phyloP scores from a whole-genome alignment of 2,329 filamentous ascomycete genomes.

The Acarospora socialis region DNA sequence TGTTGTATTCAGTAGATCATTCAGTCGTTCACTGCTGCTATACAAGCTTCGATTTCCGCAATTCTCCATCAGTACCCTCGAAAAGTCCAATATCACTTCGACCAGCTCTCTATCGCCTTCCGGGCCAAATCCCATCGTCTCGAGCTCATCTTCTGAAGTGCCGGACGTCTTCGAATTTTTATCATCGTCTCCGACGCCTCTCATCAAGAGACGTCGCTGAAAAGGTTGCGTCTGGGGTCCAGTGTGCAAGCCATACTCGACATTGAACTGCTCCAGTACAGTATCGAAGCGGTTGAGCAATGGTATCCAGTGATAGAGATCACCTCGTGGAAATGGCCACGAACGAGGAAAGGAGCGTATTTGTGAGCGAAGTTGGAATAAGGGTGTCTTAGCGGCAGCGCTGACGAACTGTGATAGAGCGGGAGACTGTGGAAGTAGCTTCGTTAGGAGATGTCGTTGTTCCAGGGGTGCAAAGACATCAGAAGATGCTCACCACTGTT shows the following conservation, averaged over 20 bases:
- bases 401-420: conserved; percentile 73
- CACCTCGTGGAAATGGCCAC: conserved; percentile 93
- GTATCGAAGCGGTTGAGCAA: conserved; percentile 86
- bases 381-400: conserved; percentile 50
- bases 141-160: conserved; percentile 31
- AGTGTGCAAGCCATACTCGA: conserved; percentile 62
- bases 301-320: conserved; percentile 96
- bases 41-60: conserved; percentile 96
- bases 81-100: conserved; percentile 70
- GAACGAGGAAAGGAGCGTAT: conserved; percentile 68
- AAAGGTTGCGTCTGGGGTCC: conserved; percentile 74
- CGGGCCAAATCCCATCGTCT: conserved; percentile 46
- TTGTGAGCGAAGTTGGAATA: conserved; percentile 62
- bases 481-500: conserved; percentile 30
- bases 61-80: conserved; percentile 74
- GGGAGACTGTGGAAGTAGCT: conserved; percentile 77
- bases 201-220: conserved; percentile 47
- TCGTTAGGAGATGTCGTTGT: no score
- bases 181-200: conserved; percentile 40
- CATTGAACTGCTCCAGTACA: conserved; percentile 68
- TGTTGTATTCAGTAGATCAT: conserved; percentile 77
- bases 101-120: conserved; percentile 74
- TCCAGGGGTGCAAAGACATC: conserved; percentile 6
- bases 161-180: conserved; percentile 27
- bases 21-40: conserved; percentile 79